Evolutionary conservation across 495 filamentous ascomycete species (phyloP).

Genomic region (Tuber borchii): DNA sequence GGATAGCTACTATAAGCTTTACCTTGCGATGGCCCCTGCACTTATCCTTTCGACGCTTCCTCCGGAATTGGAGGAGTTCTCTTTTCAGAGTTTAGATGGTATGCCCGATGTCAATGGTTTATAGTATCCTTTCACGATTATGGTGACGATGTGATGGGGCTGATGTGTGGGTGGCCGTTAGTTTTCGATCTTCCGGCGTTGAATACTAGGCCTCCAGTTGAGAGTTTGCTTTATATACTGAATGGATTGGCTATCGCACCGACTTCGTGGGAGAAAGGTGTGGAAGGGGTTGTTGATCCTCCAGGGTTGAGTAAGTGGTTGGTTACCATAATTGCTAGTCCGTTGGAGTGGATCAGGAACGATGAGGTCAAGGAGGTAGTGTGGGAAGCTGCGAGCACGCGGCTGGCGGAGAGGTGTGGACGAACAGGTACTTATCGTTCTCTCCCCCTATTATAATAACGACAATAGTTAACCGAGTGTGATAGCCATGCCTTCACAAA

Average conservation of each 20-base stretch:
- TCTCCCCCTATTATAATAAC: background rate
- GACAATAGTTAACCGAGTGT: background rate
- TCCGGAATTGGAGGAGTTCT: slow-evolving; percentile 11
- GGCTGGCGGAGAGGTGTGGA: slow-evolving; percentile 78
- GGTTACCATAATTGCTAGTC: slow-evolving; percentile 66
- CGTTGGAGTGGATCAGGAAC: slow-evolving; percentile 65
- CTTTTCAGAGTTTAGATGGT: slow-evolving; percentile 11
- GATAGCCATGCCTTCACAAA: slow-evolving; percentile 69
- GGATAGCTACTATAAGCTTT: background rate
- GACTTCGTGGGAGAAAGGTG: slow-evolving; percentile 46
- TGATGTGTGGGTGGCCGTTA: slow-evolving; percentile 19
- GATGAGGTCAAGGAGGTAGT: slow-evolving; percentile 66
- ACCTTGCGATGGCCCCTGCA: slow-evolving; percentile 22
- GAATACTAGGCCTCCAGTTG: slow-evolving; percentile 45
- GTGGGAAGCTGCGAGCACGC: slow-evolving; percentile 69
- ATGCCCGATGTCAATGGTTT: background rate
- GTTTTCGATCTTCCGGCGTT: slow-evolving; percentile 50
- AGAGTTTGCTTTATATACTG: slow-evolving; percentile 43
- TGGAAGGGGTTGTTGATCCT: background rate
- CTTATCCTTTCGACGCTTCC: slow-evolving; percentile 15
- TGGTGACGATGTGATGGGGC: background rate
- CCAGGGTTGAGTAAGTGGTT: slow-evolving; percentile 45
- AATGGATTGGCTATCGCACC: slow-evolving; percentile 42
- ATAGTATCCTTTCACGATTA: background rate
- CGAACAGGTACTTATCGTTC: slow-evolving; percentile 48